Evolutionary conservation across 768 basidiomycete genomes (phyloP).

Genomic region (Daedaleopsis sinensis): DNA sequence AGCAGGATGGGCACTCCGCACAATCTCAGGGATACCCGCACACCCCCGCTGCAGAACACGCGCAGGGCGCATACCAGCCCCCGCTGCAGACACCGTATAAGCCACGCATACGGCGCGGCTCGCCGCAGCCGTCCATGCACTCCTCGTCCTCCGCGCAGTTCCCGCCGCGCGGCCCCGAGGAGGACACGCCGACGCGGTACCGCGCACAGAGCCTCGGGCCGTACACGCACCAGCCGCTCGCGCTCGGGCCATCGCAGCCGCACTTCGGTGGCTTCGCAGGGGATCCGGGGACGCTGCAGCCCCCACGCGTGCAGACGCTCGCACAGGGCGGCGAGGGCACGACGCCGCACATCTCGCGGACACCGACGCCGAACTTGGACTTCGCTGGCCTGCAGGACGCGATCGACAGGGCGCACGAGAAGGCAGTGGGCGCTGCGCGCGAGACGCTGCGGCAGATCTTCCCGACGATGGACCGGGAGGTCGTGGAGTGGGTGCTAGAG

Average conservation of each 20-base stretch:
- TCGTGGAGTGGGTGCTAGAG: slow-evolving; percentile 88
- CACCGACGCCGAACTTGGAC: slow-evolving; percentile 72
- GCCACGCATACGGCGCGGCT: slow-evolving; percentile 59
- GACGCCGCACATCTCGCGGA: slow-evolving; percentile 57
- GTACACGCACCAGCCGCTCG: slow-evolving; percentile 50
- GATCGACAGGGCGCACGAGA: slow-evolving; percentile 78
- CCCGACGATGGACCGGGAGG: slow-evolving; percentile 78
- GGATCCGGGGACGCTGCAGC: slow-evolving; percentile 16
- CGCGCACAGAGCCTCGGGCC: slow-evolving; percentile 34
- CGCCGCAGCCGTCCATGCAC: slow-evolving; percentile 22
- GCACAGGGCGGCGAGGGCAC: slow-evolving; percentile 40
- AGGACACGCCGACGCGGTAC: slow-evolving; percentile 53
- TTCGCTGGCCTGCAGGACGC: slow-evolving; percentile 70
- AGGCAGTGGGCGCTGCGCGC: slow-evolving; percentile 68
- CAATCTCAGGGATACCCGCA: slow-evolving; percentile 34
- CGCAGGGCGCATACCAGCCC: slow-evolving; percentile 13
- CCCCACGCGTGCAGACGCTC: slow-evolving; percentile 38
- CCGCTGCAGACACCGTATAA: slow-evolving; percentile 70
- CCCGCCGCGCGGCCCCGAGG: slow-evolving; percentile 35
- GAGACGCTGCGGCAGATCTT: slow-evolving; percentile 90
- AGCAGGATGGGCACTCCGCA: slow-evolving; percentile 35
- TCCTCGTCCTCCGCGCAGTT: slow-evolving; percentile 34
- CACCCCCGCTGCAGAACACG: slow-evolving; percentile 39
- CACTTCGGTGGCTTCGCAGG: neutral
- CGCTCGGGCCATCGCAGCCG: slow-evolving; percentile 52